A percentile compares a stretch with the other conserved stretches of the same genome.
These are phyloP conservation scores for Talaromyces sp. DNA, from an alignment of 2,329 filamentous ascomycete species.

Conservation along the genomic window DNA sequence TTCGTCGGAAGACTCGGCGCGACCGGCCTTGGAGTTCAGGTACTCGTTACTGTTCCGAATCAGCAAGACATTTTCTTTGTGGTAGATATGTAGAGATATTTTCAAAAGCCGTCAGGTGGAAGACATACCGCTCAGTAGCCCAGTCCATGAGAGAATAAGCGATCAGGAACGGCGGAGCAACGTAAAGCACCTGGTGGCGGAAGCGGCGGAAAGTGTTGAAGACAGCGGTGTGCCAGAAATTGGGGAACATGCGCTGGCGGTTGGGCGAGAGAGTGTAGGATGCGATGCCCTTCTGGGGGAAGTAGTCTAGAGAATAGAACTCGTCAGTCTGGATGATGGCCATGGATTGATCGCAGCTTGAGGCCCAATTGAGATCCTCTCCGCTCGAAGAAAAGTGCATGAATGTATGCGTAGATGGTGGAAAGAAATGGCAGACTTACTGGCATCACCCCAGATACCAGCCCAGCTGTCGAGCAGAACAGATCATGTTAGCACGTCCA, in stretches of 20 bases:
- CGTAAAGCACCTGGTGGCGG: slow-evolving; percentile 81
- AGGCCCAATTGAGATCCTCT: neutral
- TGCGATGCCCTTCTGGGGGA: slow-evolving; percentile 55
- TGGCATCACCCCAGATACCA: neutral
- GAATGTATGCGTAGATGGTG: neutral
- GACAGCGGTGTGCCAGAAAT: slow-evolving; percentile 71
- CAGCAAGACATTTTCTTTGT: neutral
- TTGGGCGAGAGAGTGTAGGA: slow-evolving; percentile 78
- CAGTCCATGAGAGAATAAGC: slow-evolving; percentile 84
- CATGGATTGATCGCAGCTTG: neutral
- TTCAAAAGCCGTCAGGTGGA: neutral
- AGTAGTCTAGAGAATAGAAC: slow-evolving; percentile 18
- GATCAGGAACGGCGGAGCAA: slow-evolving; percentile 69
- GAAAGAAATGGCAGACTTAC: neutral
- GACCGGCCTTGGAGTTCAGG: slow-evolving; percentile 47
- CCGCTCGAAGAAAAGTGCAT: neutral
- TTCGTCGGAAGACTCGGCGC: slow-evolving; percentile 22
- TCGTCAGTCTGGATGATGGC: slow-evolving; percentile 9
- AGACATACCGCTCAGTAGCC: slow-evolving; percentile 77
- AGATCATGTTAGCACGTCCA: neutral
- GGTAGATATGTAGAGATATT: neutral
- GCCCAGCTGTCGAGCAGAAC: neutral
- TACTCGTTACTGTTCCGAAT: slow-evolving; percentile 41
- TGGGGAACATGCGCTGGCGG: slow-evolving; percentile 82
- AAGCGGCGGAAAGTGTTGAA: slow-evolving; percentile 94